phyloP scores from a whole-genome alignment of 1,284 basidiomycete species.

The Megacollybia platyphylla region DNA sequence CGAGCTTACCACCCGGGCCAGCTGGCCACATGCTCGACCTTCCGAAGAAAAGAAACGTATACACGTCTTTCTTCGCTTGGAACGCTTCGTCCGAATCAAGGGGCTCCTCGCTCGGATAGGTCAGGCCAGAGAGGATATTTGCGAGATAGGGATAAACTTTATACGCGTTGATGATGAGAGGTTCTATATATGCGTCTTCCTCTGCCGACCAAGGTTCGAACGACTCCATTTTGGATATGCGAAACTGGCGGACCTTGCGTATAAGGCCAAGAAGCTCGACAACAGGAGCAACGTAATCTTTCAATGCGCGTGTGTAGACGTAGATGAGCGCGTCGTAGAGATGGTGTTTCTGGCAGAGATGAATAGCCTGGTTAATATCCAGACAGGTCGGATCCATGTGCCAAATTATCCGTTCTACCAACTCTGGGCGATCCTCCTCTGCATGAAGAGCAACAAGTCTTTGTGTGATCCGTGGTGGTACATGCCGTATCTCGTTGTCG shows the following conservation, averaged over 20 bases:
- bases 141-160: slow-evolving; percentile 92
- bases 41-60: slow-evolving; percentile 77
- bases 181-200: slow-evolving; percentile 36
- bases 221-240: slow-evolving; percentile 21
- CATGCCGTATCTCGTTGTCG: slow-evolving; percentile 53
- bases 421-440: slow-evolving; percentile 56
- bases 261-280: slow-evolving; percentile 77
- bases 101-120: slow-evolving; percentile 77
- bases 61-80: slow-evolving; percentile 61
- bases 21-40: slow-evolving; percentile 70
- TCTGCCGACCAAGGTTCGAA: slow-evolving; percentile 16
- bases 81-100: slow-evolving; percentile 52
- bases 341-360: slow-evolving; percentile 69
- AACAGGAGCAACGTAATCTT: slow-evolving; percentile 83
- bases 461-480: slow-evolving; percentile 85
- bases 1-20: slow-evolving; percentile 55
- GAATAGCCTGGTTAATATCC: slow-evolving; percentile 90
- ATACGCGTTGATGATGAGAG: slow-evolving; percentile 68
- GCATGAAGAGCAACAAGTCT: slow-evolving; percentile 73
- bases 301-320: slow-evolving; percentile 81
- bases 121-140: slow-evolving; percentile 71
- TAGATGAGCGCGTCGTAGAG: slow-evolving; percentile 94
- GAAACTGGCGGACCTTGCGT: slow-evolving; percentile 48
- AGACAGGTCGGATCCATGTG: slow-evolving; percentile 87
- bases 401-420: slow-evolving; percentile 88